A percentile compares a stretch with the other conserved stretches of the same genome.
Conservation (phyloP, 2,329 filamentous ascomycete genomes). For the Macroventuria anomochaeta region DNA sequence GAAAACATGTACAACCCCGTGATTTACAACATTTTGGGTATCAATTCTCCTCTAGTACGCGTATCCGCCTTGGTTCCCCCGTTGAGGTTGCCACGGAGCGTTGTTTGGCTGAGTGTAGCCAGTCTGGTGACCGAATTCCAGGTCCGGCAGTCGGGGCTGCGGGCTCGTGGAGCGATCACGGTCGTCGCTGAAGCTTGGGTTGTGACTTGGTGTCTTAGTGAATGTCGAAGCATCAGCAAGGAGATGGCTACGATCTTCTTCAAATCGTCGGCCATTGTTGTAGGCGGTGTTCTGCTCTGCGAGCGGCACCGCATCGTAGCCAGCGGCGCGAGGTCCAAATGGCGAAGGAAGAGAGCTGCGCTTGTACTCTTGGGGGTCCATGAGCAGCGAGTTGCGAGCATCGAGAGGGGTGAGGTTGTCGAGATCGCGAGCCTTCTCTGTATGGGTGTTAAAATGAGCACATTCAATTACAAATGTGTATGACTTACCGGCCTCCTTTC, state of each 20-base stretch:
- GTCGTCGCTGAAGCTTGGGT: conserved; percentile 31
- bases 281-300: conserved; percentile 45
- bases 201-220: conserved; percentile 32
- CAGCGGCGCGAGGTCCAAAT: conserved; percentile 37
- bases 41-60: conserved; percentile 33
- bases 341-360: conserved; percentile 40
- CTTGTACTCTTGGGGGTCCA: conserved; percentile 63
- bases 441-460: conserved; percentile 35
- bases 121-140: conserved; percentile 32
- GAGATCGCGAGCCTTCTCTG: conserved; percentile 79
- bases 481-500: conserved; percentile 85
- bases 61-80: conserved; percentile 31
- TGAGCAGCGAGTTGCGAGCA: conserved; percentile 83
- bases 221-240: conserved; percentile 47
- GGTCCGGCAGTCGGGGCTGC: conserved; percentile 40
- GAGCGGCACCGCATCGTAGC: conserved; percentile 49
- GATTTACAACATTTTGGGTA: conserved; percentile 14
- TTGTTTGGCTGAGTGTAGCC: conserved; percentile 28
- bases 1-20: conserved; percentile 13
- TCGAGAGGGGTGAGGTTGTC: conserved; percentile 87
- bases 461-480: background rate
- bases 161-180: conserved; percentile 34
- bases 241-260: conserved; percentile 40
- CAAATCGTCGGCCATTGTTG: conserved; percentile 30
- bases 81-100: conserved; percentile 36